phyloP scores from a whole-genome alignment of 768 basidiomycete genomes.

The Tubosaeta sp. region DNA sequence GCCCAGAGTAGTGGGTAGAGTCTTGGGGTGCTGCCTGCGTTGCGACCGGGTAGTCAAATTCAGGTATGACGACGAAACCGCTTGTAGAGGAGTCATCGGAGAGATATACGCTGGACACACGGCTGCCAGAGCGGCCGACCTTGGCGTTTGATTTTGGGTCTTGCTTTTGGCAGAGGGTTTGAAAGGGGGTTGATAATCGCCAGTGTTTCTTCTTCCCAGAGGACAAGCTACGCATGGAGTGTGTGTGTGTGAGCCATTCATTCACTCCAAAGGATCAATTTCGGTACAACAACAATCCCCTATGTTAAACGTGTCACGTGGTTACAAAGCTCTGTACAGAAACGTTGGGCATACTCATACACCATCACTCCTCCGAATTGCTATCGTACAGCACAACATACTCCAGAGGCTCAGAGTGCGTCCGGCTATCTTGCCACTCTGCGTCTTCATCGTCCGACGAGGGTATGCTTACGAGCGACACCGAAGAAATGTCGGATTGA shows the following conservation, averaged over 20 bases:
- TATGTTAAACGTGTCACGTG: constrained; percentile 13
- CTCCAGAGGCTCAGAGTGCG: constrained; percentile 43
- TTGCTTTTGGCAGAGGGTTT: constrained; percentile 9
- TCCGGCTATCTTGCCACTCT: constrained; percentile 57
- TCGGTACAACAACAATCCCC: constrained; percentile 6
- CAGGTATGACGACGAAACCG: constrained; percentile 20
- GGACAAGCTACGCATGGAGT: constrained; percentile 8
- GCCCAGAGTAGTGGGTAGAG: background rate
- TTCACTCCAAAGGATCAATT: background rate
- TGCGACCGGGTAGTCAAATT: constrained; percentile 18
- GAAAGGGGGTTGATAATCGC: constrained; percentile 22
- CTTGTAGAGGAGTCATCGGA: constrained; percentile 12
- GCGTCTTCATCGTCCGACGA: constrained; percentile 52
- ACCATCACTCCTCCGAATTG: constrained; percentile 43
- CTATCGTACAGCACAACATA: constrained; percentile 75
- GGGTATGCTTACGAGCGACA: constrained; percentile 59
- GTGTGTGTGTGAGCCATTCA: background rate
- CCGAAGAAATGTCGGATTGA: constrained; percentile 41
- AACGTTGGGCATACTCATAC: background rate
- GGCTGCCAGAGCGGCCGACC: constrained; percentile 4
- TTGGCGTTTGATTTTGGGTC: background rate
- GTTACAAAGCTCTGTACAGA: background rate
- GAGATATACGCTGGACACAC: constrained; percentile 21
- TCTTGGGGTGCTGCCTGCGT: constrained; percentile 1
- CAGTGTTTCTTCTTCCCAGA: constrained; percentile 25